Percentiles rank a stretch among this genome's conserved stretches.
Conservation (phyloP, 768 basidiomycete species). For the Leccinum sublutescens region DNA sequence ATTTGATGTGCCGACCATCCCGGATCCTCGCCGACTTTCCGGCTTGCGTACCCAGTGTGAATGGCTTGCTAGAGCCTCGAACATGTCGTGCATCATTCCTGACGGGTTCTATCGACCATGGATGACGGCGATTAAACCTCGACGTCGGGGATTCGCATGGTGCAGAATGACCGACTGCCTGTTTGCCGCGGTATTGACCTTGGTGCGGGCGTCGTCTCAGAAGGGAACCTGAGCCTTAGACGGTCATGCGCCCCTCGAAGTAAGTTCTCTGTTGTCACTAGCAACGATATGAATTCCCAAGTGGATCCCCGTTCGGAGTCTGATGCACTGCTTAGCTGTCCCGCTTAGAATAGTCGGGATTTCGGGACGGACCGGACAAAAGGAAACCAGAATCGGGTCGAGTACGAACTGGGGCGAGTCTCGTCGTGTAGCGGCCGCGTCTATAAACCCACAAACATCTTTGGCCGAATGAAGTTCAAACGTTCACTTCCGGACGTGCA, state of each 20-base stretch:
- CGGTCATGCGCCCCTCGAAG: slow-evolving; percentile 11
- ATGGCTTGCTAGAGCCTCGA: slow-evolving; percentile 9
- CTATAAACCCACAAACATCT: slow-evolving; percentile 12
- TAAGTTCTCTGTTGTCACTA: slow-evolving; percentile 23
- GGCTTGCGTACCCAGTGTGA: neutral
- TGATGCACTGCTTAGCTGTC: slow-evolving; percentile 4
- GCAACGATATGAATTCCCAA: slow-evolving; percentile 26
- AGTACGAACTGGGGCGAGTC: slow-evolving; percentile 16
- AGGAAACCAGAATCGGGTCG: slow-evolving; percentile 7
- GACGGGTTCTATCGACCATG: slow-evolving; percentile 4
- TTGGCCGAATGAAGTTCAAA: slow-evolving; percentile 11
- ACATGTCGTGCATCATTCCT: slow-evolving; percentile 9
- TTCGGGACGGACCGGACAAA: slow-evolving; percentile 15
- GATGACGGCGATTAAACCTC: slow-evolving; percentile 23
- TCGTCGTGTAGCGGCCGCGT: slow-evolving; percentile 16
- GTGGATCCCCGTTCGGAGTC: slow-evolving; percentile 20
- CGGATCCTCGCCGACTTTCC: slow-evolving; percentile 12
- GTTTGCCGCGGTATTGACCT: slow-evolving; percentile 17
- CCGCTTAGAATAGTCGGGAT: neutral
- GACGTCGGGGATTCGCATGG: slow-evolving; percentile 26
- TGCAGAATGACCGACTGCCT: slow-evolving; percentile 4
- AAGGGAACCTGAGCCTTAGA: slow-evolving; percentile 6
- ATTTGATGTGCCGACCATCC: neutral
- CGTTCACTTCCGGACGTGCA: slow-evolving; percentile 25
- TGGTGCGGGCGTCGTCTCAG: slow-evolving; percentile 4